Base-by-base conservation (phyloP, 176 grass and related monocot genomes). In the Paspalum notatum region DNA sequence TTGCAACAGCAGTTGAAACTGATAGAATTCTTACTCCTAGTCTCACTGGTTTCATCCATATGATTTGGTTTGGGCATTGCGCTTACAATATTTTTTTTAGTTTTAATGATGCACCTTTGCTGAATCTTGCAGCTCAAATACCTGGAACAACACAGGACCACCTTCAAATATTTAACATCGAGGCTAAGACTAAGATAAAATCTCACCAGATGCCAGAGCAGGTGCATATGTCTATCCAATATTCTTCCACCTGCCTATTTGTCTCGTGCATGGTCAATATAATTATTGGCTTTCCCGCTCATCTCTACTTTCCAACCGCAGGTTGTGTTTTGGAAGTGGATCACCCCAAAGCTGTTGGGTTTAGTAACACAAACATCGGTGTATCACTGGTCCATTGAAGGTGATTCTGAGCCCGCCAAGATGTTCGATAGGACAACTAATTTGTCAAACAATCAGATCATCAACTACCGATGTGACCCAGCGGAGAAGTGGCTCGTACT, bases 321-420 rank as follows among this genome's bases (percentile, higher is more conserved):
- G 95, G 95, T 98, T 61, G 92, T 91, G n/a, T 98, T 98, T 67
- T 98, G 95, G 95, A 98, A 98, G 87, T 98, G 95, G 95, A 92
- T 98, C 66, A 91, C 90, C 55, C 92, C 92, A 41, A 94, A 91
- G 60, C 62, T 91, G 83, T 55, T 94, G 83, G 91, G 91, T 56
- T 61, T 94, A 38, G 88, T 89, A 57, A 94, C 91, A 81, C 91
- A 94, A 81, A 70, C 83, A n/a, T 85, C 92, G 3, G 95, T 98
- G 56, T 98, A 98, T 85, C 95, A 98, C 75, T 98, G 95, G 92
- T 94, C 95, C 26, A 93, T 94, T 77, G 95, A 98, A 91, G 95
- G 95, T 83, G 92, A 93, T 77, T 88, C 92, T 17, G 95, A 98
- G 75, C 95, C 95, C 7, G 21, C 60, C 85, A 98, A 98, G 85